Evolutionary conservation across 2,329 filamentous ascomycete genomes (phyloP), one percentile per base, ranked within the genome.

Genomic region (Claviceps sorghi): DNA sequence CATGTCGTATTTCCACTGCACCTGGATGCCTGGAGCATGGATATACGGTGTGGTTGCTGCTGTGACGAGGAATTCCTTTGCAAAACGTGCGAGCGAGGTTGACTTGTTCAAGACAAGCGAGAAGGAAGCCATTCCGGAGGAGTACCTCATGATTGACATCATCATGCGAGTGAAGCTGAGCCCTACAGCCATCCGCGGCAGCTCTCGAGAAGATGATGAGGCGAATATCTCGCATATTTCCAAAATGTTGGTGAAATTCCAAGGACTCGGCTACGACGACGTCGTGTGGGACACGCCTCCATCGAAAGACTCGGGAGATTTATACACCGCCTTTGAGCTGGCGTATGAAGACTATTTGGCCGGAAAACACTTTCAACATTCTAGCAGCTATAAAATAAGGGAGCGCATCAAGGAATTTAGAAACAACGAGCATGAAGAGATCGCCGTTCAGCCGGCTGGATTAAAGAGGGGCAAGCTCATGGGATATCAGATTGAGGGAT

Each of bases 1-100:
- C 0, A 75, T 79, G 52, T 95, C 91, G 0, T 94, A 96, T 61
- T 84, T 83, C 56, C 83, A 87, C 57, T 88, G 86, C 51, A 75
- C 74, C 7, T 98, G 94, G 93, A 86, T 88, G 76, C 81, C 88
- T 10, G 93, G 91, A 13, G 76, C 84, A 17, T 98, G 93, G 93
- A 77, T 95, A 1, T 91, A 80, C 73, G 88, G 89, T 6, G 74
- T 84, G 10, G 78, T 79, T 17, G 69, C 76, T 13, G 60, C 68
- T 3, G 53, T 65, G 0, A 94, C 86, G 82, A 81, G 88, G 17
- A 79, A 75, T 10, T 75, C 88, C 0, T 98, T 97, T 64, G 72
- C 77, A 52, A 93, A 85, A 64, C 82, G 82, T 21, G 79, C 85
- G 17, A 70, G 75, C 17, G 75, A 78, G 13, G 73, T 73, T 32